Base-by-base conservation (phyloP, 1,284 basidiomycete genomes). In the Ustilago lituana region DNA sequence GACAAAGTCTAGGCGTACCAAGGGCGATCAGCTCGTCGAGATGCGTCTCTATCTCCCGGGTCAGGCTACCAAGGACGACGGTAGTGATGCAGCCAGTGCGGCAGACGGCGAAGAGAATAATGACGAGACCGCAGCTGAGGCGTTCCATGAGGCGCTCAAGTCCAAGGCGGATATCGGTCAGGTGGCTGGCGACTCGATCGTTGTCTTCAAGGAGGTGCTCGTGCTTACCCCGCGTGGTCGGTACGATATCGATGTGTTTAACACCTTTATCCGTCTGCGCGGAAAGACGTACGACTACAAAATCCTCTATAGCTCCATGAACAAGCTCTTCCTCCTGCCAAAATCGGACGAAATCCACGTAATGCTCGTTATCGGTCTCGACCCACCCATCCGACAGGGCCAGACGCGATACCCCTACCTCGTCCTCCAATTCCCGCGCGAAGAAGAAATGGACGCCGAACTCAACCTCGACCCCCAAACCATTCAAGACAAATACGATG, bases 201-300 rank as follows among this genome's bases (percentile, higher is more conserved):
- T 98, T 77, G 92, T 93, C 78, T 97, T 99, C 79, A 92, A 94
- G 79, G 96, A 99, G 74, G 91, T 98, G 15, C 88, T 96, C n/a
- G 92, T 98, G 5, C 87, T 95, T 50, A 98, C 96, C 0, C 96
- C 96, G 20, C 88, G 86, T 83, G 95, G 95, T 55, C 90, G 94
- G 59, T 98, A 95, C 84, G 94, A 98, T 76, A 90, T 98, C 83
- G 96, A 98, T 84, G 94, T 98, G 89, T 98, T 93, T 86, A 89
- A 89, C 36, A 91, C 93, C 43, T 98, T 95, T 84, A 84, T 99
- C 77, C 90, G 96, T 37, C 85, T 98, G 27, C 90, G 94, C 36
- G 96, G 96, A 62, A 98, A 98, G 85, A 97, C 93, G 3, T 98
- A 98, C 84, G 96, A 99, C 84, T 98, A 99, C 87, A 96, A 97